Evolutionary conservation across 768 basidiomycete genomes (phyloP), one percentile per base, ranked within the genome.

Genomic region (Suillus tomentosus): DNA sequence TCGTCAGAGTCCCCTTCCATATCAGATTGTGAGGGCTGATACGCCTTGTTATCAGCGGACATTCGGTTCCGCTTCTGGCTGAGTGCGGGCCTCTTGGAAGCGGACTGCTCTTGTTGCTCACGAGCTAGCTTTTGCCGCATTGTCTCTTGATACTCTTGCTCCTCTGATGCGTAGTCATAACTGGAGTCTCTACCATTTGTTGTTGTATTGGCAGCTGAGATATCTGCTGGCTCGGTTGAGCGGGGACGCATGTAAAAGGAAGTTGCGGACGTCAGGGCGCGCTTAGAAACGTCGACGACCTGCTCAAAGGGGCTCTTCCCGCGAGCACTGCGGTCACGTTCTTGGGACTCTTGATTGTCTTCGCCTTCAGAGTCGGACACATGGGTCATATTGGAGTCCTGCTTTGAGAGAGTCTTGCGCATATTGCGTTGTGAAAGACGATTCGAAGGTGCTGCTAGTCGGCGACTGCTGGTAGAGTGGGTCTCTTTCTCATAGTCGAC

Each of bases 101-200:
- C 34, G 71, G 66, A 58, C 36, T 60, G 63, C 62, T 64, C 58
- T 47, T 68, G 61, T 3, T 73, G 70, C 47, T 64, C 66, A 9
- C 69, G 69, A 68, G 68, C 53, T 57, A 66, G 60, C 24, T 53
- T 31, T 47, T 76, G 76, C 55, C 62, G 70, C 37, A 75, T 73
- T 51, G 71, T 64, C 27, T 75, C 76, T 65, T 85, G 81, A 67
- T 80, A 88, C 34, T 89, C 86, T 31, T 82, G 81, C 70, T 95
- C 91, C 71, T 95, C 92, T 6, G 82, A 85, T 10, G 85, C 83
- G 71, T 94, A 95, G 74, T 91, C 91, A 73, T 94, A 93, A 67
- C 88, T 91, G 17, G 80, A 77, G 50, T 78, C 75, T 61, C 75
- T 74, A 69, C 68, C 76, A 63, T 72, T 77, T 42, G 78, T 76